Conservation (phyloP, 495 filamentous ascomycete species). For the Neurospora sp. region DNA sequence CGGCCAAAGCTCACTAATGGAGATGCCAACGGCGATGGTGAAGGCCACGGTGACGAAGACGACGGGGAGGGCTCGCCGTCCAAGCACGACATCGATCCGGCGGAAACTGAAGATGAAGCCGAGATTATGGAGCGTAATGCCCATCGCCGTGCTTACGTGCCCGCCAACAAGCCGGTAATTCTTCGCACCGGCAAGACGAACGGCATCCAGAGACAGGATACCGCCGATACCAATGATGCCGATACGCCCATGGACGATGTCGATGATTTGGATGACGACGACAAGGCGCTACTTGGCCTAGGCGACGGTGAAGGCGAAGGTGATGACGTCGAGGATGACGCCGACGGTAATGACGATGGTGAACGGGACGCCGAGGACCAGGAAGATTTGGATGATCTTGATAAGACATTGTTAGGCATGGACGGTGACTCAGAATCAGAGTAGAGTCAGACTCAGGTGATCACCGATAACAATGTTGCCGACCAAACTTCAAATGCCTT, state of each 20-base stretch:
- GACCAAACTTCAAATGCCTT: neutral
- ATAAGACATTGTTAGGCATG: conserved; percentile 40
- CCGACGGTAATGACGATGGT: conserved; percentile 13
- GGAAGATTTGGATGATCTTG: conserved; percentile 43
- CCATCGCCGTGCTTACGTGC: neutral
- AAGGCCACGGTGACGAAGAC: conserved; percentile 14
- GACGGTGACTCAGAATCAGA: conserved; percentile 36
- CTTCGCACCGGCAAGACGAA: conserved; percentile 7
- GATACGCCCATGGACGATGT: conserved; percentile 32
- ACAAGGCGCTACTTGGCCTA: conserved; percentile 39
- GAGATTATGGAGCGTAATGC: conserved; percentile 11
- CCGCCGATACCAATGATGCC: neutral
- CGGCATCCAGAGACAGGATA: neutral
- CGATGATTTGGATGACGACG: conserved; percentile 42
- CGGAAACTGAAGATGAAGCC: conserved; percentile 26
- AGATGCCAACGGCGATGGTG: conserved; percentile 6
- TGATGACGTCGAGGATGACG: conserved; percentile 14
- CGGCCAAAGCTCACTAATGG: conserved; percentile 20
- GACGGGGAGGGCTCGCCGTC: conserved; percentile 20
- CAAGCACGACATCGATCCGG: conserved; percentile 17
- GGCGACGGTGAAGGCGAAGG: conserved; percentile 30
- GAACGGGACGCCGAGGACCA: conserved; percentile 39
- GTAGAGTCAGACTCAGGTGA: conserved; percentile 1
- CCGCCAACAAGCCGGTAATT: neutral
- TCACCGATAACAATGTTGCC: neutral